phyloP scores from a whole-genome alignment of 1,284 basidiomycete genomes.

The Phlebopus sp. region DNA sequence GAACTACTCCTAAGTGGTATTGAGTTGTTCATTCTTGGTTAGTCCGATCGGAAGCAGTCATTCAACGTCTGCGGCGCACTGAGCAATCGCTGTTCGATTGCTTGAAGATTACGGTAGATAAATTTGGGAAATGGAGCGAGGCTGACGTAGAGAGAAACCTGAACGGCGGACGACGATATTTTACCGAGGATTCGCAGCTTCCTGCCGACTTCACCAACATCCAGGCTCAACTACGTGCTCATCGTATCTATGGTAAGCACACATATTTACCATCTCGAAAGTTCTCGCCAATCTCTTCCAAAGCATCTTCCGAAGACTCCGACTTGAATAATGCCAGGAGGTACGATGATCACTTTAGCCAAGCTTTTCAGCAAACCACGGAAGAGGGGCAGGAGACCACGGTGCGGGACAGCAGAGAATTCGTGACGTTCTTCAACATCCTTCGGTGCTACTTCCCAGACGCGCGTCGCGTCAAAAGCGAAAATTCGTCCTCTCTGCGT shows the following conservation, averaged over 20 bases:
- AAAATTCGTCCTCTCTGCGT: background rate
- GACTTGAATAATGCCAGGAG: background rate
- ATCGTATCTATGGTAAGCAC: background rate
- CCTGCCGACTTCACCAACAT: background rate
- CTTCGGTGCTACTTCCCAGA: slow-evolving; percentile 3
- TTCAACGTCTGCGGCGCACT: no score
- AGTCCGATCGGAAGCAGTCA: no score
- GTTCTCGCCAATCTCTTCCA: background rate
- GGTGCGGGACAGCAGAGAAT: background rate
- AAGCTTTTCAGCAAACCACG: background rate
- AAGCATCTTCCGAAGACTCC: background rate
- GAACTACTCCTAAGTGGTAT: no score
- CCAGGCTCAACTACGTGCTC: background rate
- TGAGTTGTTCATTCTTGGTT: no score
- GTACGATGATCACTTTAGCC: background rate
- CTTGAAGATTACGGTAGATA: background rate
- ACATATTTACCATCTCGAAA: background rate
- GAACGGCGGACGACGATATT: background rate
- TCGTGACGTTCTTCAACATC: background rate
- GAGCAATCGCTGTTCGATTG: no score
- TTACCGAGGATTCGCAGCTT: background rate
- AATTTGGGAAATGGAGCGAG: background rate
- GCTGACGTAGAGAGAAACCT: background rate
- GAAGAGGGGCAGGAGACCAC: no score
- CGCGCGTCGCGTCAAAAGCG: background rate